Evolutionary conservation across 2,329 filamentous ascomycete genomes (phyloP).

Genomic region (Aspergillus fumigatus): DNA sequence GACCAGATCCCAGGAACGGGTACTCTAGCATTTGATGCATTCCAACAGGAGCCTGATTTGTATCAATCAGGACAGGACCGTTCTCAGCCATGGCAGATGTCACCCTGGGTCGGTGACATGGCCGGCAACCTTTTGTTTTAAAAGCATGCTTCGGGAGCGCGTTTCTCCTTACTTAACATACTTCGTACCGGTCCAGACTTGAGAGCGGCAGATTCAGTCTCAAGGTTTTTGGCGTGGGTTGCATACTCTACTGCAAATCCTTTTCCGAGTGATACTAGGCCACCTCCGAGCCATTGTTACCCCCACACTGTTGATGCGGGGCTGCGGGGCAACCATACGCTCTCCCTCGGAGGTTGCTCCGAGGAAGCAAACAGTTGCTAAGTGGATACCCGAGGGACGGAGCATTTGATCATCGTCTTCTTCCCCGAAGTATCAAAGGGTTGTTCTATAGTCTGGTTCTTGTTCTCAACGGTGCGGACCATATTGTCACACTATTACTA

Average conservation of each 20-base stretch:
- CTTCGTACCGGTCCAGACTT: too few species aligned
- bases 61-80: constrained; percentile 29
- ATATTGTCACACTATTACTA: background rate
- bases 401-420: background rate
- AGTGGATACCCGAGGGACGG: background rate
- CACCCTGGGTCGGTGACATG: constrained; percentile 40
- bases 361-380: constrained; percentile 12
- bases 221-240: background rate
- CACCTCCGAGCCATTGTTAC: background rate
- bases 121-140: constrained; percentile 33
- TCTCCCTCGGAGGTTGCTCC: constrained; percentile 17
- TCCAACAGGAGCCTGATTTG: constrained; percentile 30
- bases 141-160: background rate
- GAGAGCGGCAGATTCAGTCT: too few species aligned
- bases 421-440: background rate
- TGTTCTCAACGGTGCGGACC: background rate
- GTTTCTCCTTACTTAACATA: too few species aligned
- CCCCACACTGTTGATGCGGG: constrained; percentile 16
- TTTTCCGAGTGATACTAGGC: background rate
- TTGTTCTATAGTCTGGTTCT: background rate
- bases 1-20: constrained; percentile 36
- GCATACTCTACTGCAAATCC: background rate
- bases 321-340: constrained; percentile 19
- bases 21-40: constrained; percentile 33
- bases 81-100: constrained; percentile 34